Conservation (phyloP, 768 basidiomycete species). For the Russula foetens region DNA sequence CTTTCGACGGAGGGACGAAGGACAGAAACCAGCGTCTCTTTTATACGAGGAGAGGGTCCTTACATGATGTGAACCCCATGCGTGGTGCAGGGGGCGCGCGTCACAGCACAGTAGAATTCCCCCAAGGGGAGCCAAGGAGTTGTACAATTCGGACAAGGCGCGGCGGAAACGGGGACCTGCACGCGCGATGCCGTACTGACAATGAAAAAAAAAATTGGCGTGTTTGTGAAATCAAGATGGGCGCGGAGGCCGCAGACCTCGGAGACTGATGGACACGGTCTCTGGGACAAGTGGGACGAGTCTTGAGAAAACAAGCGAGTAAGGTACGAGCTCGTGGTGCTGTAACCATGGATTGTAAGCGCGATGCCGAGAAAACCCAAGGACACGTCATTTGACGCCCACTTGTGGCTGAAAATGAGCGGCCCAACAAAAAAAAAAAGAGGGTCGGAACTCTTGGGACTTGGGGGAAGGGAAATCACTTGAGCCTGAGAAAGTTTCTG, state of each 20-base stretch:
- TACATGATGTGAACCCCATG: slow-evolving; percentile 17
- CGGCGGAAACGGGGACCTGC: slow-evolving; percentile 16
- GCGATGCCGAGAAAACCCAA: slow-evolving; percentile 11
- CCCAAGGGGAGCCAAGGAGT: slow-evolving; percentile 9
- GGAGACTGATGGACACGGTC: slow-evolving; percentile 5
- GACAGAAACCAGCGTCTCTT: slow-evolving; percentile 1
- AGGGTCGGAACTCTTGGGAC: slow-evolving; percentile 7
- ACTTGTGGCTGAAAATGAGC: neutral
- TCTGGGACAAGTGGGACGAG: slow-evolving; percentile 11
- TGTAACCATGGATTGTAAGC: neutral
- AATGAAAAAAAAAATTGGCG: neutral
- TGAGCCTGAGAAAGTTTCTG: neutral
- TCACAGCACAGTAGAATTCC: slow-evolving; percentile 17
- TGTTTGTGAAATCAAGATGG: neutral
- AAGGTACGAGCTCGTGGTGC: neutral
- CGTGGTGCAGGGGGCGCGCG: slow-evolving; percentile 9
- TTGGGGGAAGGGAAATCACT: slow-evolving; percentile 5
- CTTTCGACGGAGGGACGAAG: slow-evolving; percentile 12
- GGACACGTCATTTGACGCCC: neutral
- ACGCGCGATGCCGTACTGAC: slow-evolving; percentile 13
- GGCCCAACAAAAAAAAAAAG: slow-evolving; percentile 1
- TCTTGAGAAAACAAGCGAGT: neutral
- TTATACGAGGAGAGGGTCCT: slow-evolving; percentile 13
- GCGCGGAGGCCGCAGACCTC: neutral
- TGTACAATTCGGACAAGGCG: slow-evolving; percentile 14